These are phyloP conservation scores for Gastrodia elata DNA, from an alignment of 106 monocot genomes.

Conservation along the genomic window DNA sequence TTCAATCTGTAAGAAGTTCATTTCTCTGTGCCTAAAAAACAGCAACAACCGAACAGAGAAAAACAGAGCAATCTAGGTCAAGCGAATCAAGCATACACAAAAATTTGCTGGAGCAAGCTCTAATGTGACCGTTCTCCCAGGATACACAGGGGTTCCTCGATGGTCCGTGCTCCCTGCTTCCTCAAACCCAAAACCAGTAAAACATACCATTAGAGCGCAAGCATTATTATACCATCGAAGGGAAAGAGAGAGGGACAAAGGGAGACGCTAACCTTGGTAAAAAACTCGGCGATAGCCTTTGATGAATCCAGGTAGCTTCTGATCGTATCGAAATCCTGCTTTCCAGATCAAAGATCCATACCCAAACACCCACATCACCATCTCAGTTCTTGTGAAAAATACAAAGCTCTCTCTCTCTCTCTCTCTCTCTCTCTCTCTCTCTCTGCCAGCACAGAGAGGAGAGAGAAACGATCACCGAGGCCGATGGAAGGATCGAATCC, in stretches of 20 bases:
- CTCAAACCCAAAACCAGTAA: background rate
- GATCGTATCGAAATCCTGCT: conserved; percentile 79
- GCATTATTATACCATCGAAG: background rate
- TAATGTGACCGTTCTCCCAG: conserved; percentile 90
- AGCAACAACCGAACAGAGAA: background rate
- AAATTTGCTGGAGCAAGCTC: conserved; percentile 38
- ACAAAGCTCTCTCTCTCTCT: conserved; percentile 4
- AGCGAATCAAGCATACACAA: conserved; percentile 43
- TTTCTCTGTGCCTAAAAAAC: background rate
- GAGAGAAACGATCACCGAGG: background rate
- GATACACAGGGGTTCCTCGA: conserved; percentile 74
- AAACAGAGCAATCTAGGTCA: background rate
- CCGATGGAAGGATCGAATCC: background rate
- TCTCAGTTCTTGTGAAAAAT: conserved; percentile 16
- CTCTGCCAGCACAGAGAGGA: background rate
- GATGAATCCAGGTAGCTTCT: conserved; percentile 73
- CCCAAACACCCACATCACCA: conserved; percentile 91
- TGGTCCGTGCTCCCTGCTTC: conserved; percentile 95
- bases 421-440: background rate
- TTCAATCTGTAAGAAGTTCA: background rate
- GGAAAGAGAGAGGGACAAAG: background rate
- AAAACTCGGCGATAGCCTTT: conserved; percentile 79
- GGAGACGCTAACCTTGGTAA: conserved; percentile 51
- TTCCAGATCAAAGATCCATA: conserved; percentile 97
- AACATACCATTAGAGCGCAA: background rate